A percentile compares a stretch with the other conserved stretches of the same genome.
Conservation (phyloP, 768 basidiomycete genomes). For the Russula compacta region DNA sequence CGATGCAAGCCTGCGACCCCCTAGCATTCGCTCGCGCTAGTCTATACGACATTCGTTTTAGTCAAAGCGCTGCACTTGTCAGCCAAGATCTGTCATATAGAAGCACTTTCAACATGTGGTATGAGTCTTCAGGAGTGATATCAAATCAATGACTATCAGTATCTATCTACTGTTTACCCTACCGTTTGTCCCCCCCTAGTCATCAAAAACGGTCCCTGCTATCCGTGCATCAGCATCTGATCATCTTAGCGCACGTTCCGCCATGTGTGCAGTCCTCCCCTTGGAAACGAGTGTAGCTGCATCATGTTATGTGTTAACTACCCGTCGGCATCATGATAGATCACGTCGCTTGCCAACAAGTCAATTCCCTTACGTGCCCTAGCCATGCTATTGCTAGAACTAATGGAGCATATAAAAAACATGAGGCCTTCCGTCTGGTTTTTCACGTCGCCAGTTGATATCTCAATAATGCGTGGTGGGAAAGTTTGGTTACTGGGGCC, state of each 20-base stretch:
- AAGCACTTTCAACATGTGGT: neutral
- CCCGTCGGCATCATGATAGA: neutral
- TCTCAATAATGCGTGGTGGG: neutral
- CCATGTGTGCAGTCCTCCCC: no score
- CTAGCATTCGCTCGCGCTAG: constrained; percentile 4
- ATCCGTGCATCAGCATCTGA: neutral
- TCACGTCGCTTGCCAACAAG: constrained; percentile 1
- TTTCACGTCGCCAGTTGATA: neutral
- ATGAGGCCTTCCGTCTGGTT: neutral
- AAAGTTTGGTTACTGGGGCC: neutral
- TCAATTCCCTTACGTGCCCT: neutral
- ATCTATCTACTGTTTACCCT: neutral
- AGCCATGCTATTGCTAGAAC: neutral
- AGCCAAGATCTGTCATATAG: neutral
- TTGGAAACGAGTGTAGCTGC: neutral
- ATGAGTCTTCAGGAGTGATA: neutral
- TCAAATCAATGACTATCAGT: neutral
- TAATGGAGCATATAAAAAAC: neutral
- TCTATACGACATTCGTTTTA: neutral
- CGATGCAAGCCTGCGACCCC: constrained; percentile 25
- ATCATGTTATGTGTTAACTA: neutral
- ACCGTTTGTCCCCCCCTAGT: neutral
- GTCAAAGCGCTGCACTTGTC: neutral
- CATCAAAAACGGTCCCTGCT: neutral
- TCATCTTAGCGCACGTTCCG: neutral